Conservation (phyloP, 257 asterid genomes). For the Penstemon davidsonii region DNA sequence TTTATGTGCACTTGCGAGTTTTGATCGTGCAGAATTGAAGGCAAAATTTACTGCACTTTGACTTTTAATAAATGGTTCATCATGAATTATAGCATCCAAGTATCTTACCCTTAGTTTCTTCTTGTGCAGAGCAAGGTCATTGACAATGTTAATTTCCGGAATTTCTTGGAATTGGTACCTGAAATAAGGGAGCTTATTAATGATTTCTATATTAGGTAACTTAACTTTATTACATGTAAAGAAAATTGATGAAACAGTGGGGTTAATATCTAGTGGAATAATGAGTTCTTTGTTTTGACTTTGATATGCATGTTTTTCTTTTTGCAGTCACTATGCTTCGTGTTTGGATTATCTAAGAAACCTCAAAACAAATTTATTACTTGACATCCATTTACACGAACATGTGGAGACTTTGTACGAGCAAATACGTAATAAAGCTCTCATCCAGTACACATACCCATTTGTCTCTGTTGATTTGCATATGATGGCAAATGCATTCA, state of each 20-base stretch:
- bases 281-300: constrained; percentile 6
- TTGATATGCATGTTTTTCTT: constrained; percentile 11
- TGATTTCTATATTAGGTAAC: constrained; percentile 90
- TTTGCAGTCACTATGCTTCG: constrained; percentile 81
- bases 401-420: constrained; percentile 86
- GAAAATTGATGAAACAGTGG: not conserved
- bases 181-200: constrained; percentile 89
- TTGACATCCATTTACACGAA: constrained; percentile 89
- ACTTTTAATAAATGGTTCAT: not conserved
- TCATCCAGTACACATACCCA: constrained; percentile 92
- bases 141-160: constrained; percentile 77
- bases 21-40: constrained; percentile 95
- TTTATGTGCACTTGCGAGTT: constrained; percentile 94
- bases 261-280: not conserved
- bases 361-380: constrained; percentile 77
- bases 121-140: constrained; percentile 87
- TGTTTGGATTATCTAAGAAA: constrained; percentile 86
- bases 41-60: constrained; percentile 37
- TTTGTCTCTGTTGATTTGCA: constrained; percentile 87
- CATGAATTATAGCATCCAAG: not conserved
- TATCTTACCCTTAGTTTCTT: constrained; percentile 21
- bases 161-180: constrained; percentile 89
- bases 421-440: constrained; percentile 91
- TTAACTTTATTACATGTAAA: constrained; percentile 1
- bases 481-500: constrained; percentile 97